These are phyloP conservation scores for Sophora flavescens DNA, from an alignment of 306 rosid species.

Conservation along the genomic window DNA sequence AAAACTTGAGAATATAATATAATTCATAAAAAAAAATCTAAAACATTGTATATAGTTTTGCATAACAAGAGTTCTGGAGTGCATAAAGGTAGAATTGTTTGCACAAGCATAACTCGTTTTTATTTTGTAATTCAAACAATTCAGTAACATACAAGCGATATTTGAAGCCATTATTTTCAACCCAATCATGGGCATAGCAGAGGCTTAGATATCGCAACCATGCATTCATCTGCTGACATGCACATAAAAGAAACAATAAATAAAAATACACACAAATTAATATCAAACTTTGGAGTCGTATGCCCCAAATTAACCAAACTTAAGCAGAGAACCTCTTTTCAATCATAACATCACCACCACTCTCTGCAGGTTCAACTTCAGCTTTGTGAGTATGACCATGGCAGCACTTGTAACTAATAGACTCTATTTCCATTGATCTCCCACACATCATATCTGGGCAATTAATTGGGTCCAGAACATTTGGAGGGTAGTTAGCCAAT, in stretches of 20 bases:
- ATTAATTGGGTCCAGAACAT: slow-evolving; percentile 45
- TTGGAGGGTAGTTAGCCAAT: slow-evolving; percentile 48
- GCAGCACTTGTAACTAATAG: slow-evolving; percentile 53
- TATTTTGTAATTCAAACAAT: background rate
- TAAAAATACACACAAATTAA: slow-evolving; percentile 29
- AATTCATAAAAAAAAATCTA: too few species aligned
- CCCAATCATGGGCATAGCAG: slow-evolving; percentile 37
- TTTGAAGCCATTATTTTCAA: slow-evolving; percentile 47
- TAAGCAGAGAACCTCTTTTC: slow-evolving; percentile 42
- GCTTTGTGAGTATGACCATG: slow-evolving; percentile 41
- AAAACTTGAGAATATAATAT: too few species aligned
- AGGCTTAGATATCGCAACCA: slow-evolving; percentile 32
- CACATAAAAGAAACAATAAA: background rate
- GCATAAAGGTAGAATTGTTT: background rate
- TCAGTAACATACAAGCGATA: slow-evolving; percentile 15
- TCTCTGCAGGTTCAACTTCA: slow-evolving; percentile 24
- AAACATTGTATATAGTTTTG: too few species aligned
- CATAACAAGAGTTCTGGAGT: too few species aligned
- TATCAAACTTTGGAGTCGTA: background rate
- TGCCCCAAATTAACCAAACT: background rate
- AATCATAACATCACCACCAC: slow-evolving; percentile 49
- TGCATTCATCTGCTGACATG: background rate
- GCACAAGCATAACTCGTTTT: slow-evolving; percentile 6
- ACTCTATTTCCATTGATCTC: slow-evolving; percentile 46
- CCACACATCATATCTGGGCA: slow-evolving; percentile 47